Evolutionary conservation across 2,329 filamentous ascomycete genomes (phyloP).

Genomic region (Zymoseptoria brevis): DNA sequence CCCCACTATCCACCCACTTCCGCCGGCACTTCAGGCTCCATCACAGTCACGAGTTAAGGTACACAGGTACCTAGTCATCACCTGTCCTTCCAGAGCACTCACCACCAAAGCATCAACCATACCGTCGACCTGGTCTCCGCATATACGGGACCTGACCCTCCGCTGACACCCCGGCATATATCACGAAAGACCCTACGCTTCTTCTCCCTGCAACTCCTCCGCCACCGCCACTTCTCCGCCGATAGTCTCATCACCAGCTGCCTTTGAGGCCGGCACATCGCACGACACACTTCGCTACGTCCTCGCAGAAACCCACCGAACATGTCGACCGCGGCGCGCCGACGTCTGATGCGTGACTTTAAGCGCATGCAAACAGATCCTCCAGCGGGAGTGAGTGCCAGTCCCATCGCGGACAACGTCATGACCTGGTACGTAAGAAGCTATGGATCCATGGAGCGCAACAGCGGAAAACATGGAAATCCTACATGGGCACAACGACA

Average conservation of each 20-base stretch:
- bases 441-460: neutral
- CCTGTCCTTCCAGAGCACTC: neutral
- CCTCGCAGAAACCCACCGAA: constrained; percentile 17
- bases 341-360: constrained; percentile 98
- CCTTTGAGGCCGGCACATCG: neutral
- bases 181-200: neutral
- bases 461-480: neutral
- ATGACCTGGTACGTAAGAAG: constrained; percentile 71
- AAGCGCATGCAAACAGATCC: constrained; percentile 99
- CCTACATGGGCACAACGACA: neutral
- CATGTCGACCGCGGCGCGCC: constrained; percentile 90
- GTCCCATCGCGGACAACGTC: constrained; percentile 90
- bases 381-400: constrained; percentile 91
- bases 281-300: neutral
- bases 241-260: neutral
- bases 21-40: neutral
- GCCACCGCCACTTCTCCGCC: neutral
- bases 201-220: neutral
- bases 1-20: neutral
- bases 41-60: neutral
- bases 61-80: no score
- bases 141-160: neutral
- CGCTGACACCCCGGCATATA: neutral
- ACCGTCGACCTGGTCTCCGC: neutral
- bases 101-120: neutral